These are phyloP conservation scores for Lecanicillium sp. DNA, from an alignment of 2,329 filamentous ascomycete species.

Conservation along the genomic window DNA sequence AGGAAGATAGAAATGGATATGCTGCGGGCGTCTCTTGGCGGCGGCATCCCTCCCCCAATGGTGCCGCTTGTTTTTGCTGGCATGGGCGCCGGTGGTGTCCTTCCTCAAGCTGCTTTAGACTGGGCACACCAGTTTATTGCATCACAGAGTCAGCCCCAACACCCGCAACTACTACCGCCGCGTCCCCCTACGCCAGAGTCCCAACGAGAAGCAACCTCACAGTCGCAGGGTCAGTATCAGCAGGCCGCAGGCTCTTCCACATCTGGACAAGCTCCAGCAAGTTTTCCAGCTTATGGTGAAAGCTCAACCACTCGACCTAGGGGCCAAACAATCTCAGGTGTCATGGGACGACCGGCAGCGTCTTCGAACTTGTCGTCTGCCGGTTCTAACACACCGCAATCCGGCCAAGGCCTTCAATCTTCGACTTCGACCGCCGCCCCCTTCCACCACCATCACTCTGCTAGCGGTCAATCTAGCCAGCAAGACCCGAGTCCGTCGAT, in stretches of 20 bases:
- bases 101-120: slow-evolving; percentile 56
- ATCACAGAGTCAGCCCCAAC: slow-evolving; percentile 36
- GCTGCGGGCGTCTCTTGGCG: slow-evolving; percentile 57
- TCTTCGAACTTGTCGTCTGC: slow-evolving; percentile 34
- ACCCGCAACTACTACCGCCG: slow-evolving; percentile 42
- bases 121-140: slow-evolving; percentile 61
- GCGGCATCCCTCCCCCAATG: slow-evolving; percentile 66
- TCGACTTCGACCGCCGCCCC: slow-evolving; percentile 7
- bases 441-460: slow-evolving; percentile 5
- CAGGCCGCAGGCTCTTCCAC: slow-evolving; percentile 32
- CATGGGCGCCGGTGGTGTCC: slow-evolving; percentile 52
- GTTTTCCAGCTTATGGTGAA: too few species aligned
- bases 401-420: slow-evolving; percentile 27
- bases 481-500: slow-evolving; percentile 67
- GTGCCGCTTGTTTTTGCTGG: slow-evolving; percentile 69
- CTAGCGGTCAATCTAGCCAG: slow-evolving; percentile 30
- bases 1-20: slow-evolving; percentile 67
- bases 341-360: slow-evolving; percentile 27
- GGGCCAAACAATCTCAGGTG: slow-evolving; percentile 39
- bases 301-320: too few species aligned
- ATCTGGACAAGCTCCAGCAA: slow-evolving; percentile 42
- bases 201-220: slow-evolving; percentile 43
- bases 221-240: slow-evolving; percentile 29
- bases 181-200: slow-evolving; percentile 46
- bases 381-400: slow-evolving; percentile 36